Evolutionary conservation across 2,329 filamentous ascomycete species (phyloP).

Genomic region (Pseudopithomyces maydicus): DNA sequence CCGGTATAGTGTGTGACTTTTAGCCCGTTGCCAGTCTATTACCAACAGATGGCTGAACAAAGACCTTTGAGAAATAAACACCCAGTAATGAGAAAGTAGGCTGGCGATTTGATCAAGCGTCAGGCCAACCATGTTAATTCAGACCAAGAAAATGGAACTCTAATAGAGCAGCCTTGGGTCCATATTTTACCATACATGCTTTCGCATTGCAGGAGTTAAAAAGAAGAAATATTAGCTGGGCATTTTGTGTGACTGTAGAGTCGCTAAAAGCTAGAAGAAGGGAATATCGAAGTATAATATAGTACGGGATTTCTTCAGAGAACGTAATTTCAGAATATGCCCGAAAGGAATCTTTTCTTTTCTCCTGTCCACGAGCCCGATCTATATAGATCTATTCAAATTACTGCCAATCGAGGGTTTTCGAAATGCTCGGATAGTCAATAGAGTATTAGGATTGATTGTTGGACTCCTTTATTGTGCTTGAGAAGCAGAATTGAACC

Average conservation of each 20-base stretch:
- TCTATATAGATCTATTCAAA: constrained; percentile 13
- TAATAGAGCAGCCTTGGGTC: constrained; percentile 9
- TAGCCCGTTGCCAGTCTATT: background rate
- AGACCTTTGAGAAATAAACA: constrained; percentile 52
- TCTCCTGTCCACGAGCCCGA: constrained; percentile 3
- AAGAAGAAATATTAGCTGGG: constrained; percentile 4
- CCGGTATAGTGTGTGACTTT: constrained; percentile 9
- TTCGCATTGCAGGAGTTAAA: constrained; percentile 14
- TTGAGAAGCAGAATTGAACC: constrained; percentile 5
- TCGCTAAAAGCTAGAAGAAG: background rate
- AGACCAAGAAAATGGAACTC: constrained; percentile 26
- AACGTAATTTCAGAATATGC: constrained; percentile 9
- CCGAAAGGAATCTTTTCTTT: constrained; percentile 10
- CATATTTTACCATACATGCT: constrained; percentile 10
- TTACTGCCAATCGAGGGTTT: background rate
- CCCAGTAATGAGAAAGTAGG: constrained; percentile 43
- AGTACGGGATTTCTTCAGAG: constrained; percentile 20
- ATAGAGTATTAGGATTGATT: constrained; percentile 3
- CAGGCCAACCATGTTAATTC: constrained; percentile 51
- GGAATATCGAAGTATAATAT: background rate
- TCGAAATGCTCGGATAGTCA: background rate
- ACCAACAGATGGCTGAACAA: constrained; percentile 16
- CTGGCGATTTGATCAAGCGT: constrained; percentile 11
- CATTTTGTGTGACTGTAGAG: background rate
- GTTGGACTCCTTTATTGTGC: constrained; percentile 18